Evolutionary conservation across 2,329 filamentous ascomycete species (phyloP).

Genomic region (Curvularia spicifera): DNA sequence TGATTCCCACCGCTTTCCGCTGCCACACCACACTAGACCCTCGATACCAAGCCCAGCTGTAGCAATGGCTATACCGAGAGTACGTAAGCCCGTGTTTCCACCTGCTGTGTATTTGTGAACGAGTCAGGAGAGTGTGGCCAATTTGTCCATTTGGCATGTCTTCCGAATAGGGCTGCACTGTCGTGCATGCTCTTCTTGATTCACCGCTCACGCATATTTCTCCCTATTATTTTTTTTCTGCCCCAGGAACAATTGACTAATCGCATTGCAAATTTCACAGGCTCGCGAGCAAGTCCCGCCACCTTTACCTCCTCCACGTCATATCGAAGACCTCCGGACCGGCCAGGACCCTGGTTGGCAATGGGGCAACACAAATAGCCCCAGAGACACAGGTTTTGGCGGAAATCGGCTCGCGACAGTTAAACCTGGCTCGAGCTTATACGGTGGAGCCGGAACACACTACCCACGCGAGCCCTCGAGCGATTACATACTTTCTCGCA

Average conservation of each 20-base stretch:
- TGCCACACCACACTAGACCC: constrained; percentile 43
- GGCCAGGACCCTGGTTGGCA: constrained; percentile 69
- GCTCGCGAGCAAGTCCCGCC: constrained; percentile 64
- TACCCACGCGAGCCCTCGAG: constrained; percentile 36
- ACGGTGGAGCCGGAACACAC: constrained; percentile 42
- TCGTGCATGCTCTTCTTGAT: background rate
- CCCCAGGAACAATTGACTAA: constrained; percentile 7
- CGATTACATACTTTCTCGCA: constrained; percentile 40
- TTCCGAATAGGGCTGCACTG: background rate
- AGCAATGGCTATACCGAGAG: constrained; percentile 67
- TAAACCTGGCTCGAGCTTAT: constrained; percentile 57
- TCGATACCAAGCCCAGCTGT: constrained; percentile 51
- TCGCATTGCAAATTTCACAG: constrained; percentile 6
- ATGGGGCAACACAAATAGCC: constrained; percentile 66
- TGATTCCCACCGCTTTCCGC: constrained; percentile 49
- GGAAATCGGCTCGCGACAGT: constrained; percentile 52
- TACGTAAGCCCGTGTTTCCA: constrained; percentile 13
- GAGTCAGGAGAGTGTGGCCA: background rate
- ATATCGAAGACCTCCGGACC: constrained; percentile 62
- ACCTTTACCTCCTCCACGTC: constrained; percentile 68
- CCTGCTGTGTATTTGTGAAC: background rate
- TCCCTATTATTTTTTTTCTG: background rate
- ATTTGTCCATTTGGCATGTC: constrained; percentile 2
- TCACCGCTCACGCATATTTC: background rate
- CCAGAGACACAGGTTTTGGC: constrained; percentile 56